phyloP scores from a whole-genome alignment of 2,329 filamentous ascomycete genomes.

The Diaporthe vexans region DNA sequence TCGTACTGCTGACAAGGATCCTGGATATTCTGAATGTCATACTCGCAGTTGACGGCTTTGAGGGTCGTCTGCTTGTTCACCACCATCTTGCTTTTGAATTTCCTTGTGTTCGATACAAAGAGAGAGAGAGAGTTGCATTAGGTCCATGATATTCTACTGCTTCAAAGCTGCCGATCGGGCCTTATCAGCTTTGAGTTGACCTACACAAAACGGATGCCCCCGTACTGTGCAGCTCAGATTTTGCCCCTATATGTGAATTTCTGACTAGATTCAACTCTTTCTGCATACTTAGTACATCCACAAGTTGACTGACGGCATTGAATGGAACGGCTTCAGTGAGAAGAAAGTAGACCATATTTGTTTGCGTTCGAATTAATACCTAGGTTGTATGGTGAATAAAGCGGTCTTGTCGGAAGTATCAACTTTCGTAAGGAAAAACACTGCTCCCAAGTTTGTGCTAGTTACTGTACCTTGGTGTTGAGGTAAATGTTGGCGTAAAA shows the following conservation, averaged over 20 bases:
- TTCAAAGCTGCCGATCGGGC: conserved; percentile 25
- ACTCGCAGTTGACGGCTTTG: conserved; percentile 23
- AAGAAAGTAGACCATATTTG: too few relatives aligned
- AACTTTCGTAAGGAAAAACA: not conserved
- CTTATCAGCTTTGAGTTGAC: conserved; percentile 19
- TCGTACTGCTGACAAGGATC: conserved; percentile 30
- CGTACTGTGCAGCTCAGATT: too few relatives aligned
- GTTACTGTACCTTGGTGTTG: too few relatives aligned
- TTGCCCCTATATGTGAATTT: too few relatives aligned
- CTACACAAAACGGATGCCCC: too few relatives aligned
- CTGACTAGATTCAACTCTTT: too few relatives aligned
- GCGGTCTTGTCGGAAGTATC: not conserved
- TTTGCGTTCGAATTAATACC: not conserved
- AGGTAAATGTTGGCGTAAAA: too few relatives aligned
- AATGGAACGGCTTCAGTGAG: not conserved
- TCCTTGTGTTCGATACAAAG: conserved; percentile 27
- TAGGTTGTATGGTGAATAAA: not conserved
- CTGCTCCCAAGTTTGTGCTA: too few relatives aligned
- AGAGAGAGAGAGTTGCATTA: too few relatives aligned
- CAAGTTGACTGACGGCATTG: not conserved
- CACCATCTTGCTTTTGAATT: conserved; percentile 27
- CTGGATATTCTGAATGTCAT: conserved; percentile 15
- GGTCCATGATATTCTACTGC: conserved; percentile 33
- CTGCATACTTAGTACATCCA: conserved; percentile 26
- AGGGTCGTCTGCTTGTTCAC: conserved; percentile 34